phyloP scores from a whole-genome alignment of 306 rosid species.

The Glycine latifolia region DNA sequence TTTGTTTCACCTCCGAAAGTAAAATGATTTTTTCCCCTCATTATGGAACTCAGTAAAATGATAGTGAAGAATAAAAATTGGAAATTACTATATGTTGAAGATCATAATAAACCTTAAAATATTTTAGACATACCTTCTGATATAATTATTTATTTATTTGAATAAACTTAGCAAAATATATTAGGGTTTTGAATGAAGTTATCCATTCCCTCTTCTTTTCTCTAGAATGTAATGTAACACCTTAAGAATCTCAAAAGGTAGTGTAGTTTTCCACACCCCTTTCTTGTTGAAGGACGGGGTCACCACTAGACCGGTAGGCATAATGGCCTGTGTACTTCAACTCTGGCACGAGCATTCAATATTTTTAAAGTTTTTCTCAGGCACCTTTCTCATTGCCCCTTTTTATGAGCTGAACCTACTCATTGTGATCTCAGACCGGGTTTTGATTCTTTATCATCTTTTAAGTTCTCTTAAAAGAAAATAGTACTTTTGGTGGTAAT shows the following conservation, averaged over 20 bases:
- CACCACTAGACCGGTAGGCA: not conserved
- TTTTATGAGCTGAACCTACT: not conserved
- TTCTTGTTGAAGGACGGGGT: not conserved
- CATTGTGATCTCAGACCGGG: constrained; percentile 1
- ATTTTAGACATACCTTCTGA: not conserved
- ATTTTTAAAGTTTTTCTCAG: not conserved
- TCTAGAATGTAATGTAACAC: not conserved
- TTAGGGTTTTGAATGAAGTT: not conserved
- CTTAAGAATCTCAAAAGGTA: not conserved
- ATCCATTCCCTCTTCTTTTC: not conserved
- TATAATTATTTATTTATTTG: not conserved
- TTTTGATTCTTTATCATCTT: constrained; percentile 19
- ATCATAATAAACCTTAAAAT: not conserved
- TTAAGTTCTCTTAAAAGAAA: constrained; percentile 2
- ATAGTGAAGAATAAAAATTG: not conserved
- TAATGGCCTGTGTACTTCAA: not conserved
- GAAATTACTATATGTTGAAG: not conserved
- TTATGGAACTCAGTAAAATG: not conserved
- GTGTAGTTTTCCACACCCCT: not conserved
- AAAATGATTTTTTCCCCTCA: not conserved
- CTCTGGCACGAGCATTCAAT: not conserved
- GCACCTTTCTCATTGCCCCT: not conserved
- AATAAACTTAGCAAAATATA: not conserved
- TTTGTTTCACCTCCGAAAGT: not conserved
- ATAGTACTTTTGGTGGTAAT: not conserved